Evolutionary conservation across 1,139 yeast genomes (phyloP), one percentile per base, ranked within the genome.

Genomic region (Taiozyma sp.): DNA sequence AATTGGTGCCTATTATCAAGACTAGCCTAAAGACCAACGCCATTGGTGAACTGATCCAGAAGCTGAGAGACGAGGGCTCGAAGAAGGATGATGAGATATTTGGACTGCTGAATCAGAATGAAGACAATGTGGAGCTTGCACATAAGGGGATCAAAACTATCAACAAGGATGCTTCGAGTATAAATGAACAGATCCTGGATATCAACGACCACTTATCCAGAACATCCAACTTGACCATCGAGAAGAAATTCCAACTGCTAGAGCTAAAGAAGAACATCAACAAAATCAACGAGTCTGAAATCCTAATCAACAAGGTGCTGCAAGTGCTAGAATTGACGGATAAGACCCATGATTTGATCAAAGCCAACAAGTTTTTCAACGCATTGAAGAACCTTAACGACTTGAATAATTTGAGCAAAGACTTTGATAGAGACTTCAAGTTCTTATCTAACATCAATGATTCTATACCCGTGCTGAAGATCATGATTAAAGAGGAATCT

Each of bases 271-370:
- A 82, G 59, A 78, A 84, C 8, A 72, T 79, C 38, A 70, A 74
- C 53, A 81, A 83, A 61, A 83, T 87, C 55, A 75, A 78, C 47
- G 91, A 86, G 60, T 81, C 91, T 0, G 78, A 75, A 23, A 73
- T 77, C 43, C 79, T 83, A 46, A 75, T 87, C 48, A 83, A 77
- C 54, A 74, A 85, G 53, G 87, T 96, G 61, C 74, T 92, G 36
- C 92, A 87, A 58, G 93, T 92, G 12, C 74, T 93, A 54, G 96
- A 92, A 64, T 78, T 87, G 60, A 87, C 96, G 28, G 92, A 91
- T 67, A 87, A 84, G 62, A 89, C 91, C 50, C 91, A 90, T 65
- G 95, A 88, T 48, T 73, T 91, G 64, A 86, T 91, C 57, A 80
- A 82, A 55, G 81, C 79, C 56, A 81, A 84, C 60, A 85, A 86